Percentiles rank a stretch among this genome's conserved stretches.
These are phyloP conservation scores for Claviceps quebecensis DNA, from an alignment of 2,329 filamentous ascomycete species.

Conservation along the genomic window DNA sequence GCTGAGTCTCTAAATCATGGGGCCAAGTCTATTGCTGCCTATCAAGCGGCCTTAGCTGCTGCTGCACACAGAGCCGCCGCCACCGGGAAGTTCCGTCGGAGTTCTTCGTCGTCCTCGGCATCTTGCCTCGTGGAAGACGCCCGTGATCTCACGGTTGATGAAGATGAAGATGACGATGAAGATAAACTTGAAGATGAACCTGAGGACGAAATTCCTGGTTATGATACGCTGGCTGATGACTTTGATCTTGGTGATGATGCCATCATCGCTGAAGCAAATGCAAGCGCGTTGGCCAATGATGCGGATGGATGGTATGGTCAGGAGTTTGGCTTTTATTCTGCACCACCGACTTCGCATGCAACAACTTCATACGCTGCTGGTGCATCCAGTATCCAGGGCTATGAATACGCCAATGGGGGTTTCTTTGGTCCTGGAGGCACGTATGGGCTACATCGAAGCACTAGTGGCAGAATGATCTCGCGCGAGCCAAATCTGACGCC, in stretches of 20 bases:
- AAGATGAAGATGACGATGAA: slow-evolving; percentile 5
- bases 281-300: slow-evolving; percentile 82
- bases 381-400: slow-evolving; percentile 20
- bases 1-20: slow-evolving; percentile 6
- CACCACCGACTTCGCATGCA: slow-evolving; percentile 29
- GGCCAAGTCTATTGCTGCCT: slow-evolving; percentile 37
- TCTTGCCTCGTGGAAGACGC: slow-evolving; percentile 3
- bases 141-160: slow-evolving; percentile 1
- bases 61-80: slow-evolving; percentile 65
- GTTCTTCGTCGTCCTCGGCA: slow-evolving; percentile 26
- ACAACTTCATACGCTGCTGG: slow-evolving; percentile 32
- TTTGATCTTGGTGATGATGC: slow-evolving; percentile 68
- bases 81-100: slow-evolving; percentile 60
- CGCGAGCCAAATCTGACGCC: slow-evolving; percentile 87
- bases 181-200: slow-evolving; percentile 3
- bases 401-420: slow-evolving; percentile 63
- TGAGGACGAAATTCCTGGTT: slow-evolving; percentile 27
- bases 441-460: slow-evolving; percentile 43
- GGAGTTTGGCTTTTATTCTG: slow-evolving; percentile 91
- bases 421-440: slow-evolving; percentile 67
- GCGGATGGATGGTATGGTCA: slow-evolving; percentile 89
- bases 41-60: slow-evolving; percentile 73
- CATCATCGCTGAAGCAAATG: slow-evolving; percentile 91
- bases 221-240: slow-evolving; percentile 48
- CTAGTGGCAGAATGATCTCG: slow-evolving; percentile 60